phyloP scores from a whole-genome alignment of 148 eudicot species.

The Rhododendron vialii region DNA sequence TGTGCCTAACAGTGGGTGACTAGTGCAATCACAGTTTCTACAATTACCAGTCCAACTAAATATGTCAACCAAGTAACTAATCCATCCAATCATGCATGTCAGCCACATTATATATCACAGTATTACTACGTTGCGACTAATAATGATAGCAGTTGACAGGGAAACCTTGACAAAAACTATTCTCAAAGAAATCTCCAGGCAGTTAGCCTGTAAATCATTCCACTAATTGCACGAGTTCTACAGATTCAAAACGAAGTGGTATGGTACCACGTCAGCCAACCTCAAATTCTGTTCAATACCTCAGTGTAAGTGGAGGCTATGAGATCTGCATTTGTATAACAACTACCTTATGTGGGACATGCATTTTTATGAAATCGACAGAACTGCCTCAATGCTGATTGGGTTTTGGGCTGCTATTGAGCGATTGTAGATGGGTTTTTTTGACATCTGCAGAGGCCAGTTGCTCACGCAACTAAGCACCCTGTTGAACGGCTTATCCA shows the following conservation, averaged over 20 bases:
- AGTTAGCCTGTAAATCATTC: background rate
- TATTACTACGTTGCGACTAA: background rate
- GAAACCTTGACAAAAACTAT: background rate
- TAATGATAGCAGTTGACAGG: background rate
- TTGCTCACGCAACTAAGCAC: background rate
- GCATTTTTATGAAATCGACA: background rate
- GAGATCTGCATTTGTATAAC: background rate
- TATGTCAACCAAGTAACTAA: background rate
- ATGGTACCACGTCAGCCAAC: background rate
- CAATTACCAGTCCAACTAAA: background rate
- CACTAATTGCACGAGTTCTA: background rate
- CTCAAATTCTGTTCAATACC: background rate
- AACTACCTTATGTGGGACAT: background rate
- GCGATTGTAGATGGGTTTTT: background rate
- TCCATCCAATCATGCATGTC: background rate
- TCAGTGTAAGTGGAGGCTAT: background rate
- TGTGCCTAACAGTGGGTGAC: background rate
- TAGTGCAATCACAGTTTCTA: background rate
- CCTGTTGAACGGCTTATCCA: background rate
- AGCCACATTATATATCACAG: background rate
- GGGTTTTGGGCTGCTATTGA: background rate
- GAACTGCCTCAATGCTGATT: background rate
- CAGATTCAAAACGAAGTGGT: background rate
- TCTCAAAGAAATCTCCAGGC: background rate
- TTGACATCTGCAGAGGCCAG: background rate